phyloP scores from a whole-genome alignment of 768 basidiomycete species.

The Cystobasidiopsis lactophilus region DNA sequence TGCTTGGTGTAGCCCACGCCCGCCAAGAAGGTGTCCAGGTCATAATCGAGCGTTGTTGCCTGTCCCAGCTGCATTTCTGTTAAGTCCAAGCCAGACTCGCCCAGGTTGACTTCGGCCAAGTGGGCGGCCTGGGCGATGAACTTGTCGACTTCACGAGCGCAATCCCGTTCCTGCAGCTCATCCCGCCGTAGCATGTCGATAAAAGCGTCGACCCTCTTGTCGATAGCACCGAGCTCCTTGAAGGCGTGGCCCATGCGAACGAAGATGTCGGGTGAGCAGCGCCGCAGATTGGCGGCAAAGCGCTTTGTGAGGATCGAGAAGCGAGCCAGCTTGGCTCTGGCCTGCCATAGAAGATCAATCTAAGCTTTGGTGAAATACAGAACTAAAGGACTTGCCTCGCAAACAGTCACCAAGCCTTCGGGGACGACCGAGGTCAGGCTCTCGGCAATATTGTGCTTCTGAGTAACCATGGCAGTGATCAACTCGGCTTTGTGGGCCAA shows the following conservation, averaged over 20 bases:
- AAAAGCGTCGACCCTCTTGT: slow-evolving; percentile 80
- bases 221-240: slow-evolving; percentile 64
- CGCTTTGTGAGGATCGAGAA: slow-evolving; percentile 69
- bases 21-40: slow-evolving; percentile 81
- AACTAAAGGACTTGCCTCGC: slow-evolving; percentile 43
- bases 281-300: slow-evolving; percentile 59
- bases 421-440: slow-evolving; percentile 60
- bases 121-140: slow-evolving; percentile 86
- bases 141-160: slow-evolving; percentile 73
- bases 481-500: slow-evolving; percentile 68
- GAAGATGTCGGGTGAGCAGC: slow-evolving; percentile 67
- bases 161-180: slow-evolving; percentile 83
- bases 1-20: slow-evolving; percentile 79
- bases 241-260: slow-evolving; percentile 60
- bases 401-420: slow-evolving; percentile 72
- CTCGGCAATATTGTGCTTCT: slow-evolving; percentile 62
- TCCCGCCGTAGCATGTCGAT: slow-evolving; percentile 61
- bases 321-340: slow-evolving; percentile 59
- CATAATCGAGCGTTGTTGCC: slow-evolving; percentile 58
- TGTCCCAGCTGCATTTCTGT: slow-evolving; percentile 76
- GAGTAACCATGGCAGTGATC: slow-evolving; percentile 58
- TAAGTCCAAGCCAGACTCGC: slow-evolving; percentile 58
- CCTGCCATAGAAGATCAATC: slow-evolving; percentile 28
- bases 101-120: slow-evolving; percentile 66
- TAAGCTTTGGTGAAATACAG: neutral